Base-by-base conservation (phyloP, 805 yeast species). In the Candida easanensis region DNA sequence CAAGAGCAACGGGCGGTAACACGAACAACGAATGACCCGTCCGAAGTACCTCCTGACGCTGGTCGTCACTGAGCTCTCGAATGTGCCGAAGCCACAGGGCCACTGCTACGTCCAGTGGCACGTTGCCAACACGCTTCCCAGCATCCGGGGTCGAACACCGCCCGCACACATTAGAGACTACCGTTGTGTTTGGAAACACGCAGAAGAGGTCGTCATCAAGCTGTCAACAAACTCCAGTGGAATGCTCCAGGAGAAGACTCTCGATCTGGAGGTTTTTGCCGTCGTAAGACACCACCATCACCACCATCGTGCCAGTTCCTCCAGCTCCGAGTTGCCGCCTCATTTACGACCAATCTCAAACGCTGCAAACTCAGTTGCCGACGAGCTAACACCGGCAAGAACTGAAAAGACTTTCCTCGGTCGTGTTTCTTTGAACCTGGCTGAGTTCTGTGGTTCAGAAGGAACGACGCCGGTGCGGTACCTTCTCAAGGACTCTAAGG, bases 61-160 rank as follows among this genome's bases (percentile, higher is more conserved):
- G 22, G 62, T 73, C 15, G 73, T 89, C 37, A 74, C 77, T 42
- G 95, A 87, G 50, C 67, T 91, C 36, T 74, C 82, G n/a, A 90
- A 90, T 56, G 76, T 91, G 22, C 98, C 98, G 2, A 89, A 86
- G 51, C 71, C 83, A 1, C 68, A 80, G 3, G 95, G 95, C 0
- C 59, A 68, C 28, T 80, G 91, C 52, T 80, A 63, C 49, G 76
- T 88, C 16, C 79, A 81, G 45, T 75, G 90, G 75, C 70, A 68
- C 34, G 66, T 86, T 9, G 70, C 72, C 42, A 88, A 84, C 48
- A 66, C 77, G 4, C 37, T 68, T 40, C 52, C 65, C 33, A 64
- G 69, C n/a, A 52, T 71, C 4, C 62, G 70, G 39, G 79, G 79
- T 5, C 44, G 46, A 20, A 79, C 88, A 0, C 64, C 64, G 2